A percentile compares a stretch with the other conserved stretches of the same genome.
phyloP scores from a whole-genome alignment of 2,329 filamentous ascomycete genomes.

The Elsinoe necatrix region DNA sequence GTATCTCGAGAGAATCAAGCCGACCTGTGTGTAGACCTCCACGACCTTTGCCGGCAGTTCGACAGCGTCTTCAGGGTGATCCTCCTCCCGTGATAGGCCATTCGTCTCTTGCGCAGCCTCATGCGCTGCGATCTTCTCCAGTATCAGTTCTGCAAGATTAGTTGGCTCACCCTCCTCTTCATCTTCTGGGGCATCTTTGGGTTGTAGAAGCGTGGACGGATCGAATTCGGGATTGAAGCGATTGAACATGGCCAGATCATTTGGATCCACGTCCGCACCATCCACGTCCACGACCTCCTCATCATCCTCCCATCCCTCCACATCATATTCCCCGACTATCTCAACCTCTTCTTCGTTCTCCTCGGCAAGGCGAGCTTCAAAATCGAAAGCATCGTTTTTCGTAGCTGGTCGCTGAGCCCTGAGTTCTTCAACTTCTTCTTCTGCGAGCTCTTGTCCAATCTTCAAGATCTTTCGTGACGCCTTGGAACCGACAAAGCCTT shows the following conservation, averaged over 20 bases:
- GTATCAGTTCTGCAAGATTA: constrained; percentile 85
- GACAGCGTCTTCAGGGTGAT: constrained; percentile 65
- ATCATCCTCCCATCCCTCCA: constrained; percentile 67
- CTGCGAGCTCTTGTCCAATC: constrained; percentile 78
- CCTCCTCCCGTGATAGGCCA: constrained; percentile 44
- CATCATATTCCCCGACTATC: constrained; percentile 39
- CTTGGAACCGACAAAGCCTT: constrained; percentile 75
- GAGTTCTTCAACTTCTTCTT: constrained; percentile 57
- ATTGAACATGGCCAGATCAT: constrained; percentile 83
- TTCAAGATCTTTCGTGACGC: constrained; percentile 81
- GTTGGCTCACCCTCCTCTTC: constrained; percentile 42
- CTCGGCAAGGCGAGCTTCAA: constrained; percentile 60
- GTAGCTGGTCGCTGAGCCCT: constrained; percentile 36
- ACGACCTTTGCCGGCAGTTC: constrained; percentile 86
- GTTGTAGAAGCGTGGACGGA: constrained; percentile 60
- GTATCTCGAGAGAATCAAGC: constrained; percentile 80
- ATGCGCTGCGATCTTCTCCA: constrained; percentile 87
- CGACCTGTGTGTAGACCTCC: constrained; percentile 90
- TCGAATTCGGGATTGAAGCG: constrained; percentile 74
- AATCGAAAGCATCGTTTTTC: constrained; percentile 62
- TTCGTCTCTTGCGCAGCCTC: constrained; percentile 56
- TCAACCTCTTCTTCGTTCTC: constrained; percentile 48
- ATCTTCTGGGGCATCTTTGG: constrained; percentile 45
- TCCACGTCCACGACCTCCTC: constrained; percentile 59
- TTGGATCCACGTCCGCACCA: constrained; percentile 71